Evolutionary conservation across 176 grass and related monocot genomes (phyloP).

Genomic region (Rhynchospora tenuis): DNA sequence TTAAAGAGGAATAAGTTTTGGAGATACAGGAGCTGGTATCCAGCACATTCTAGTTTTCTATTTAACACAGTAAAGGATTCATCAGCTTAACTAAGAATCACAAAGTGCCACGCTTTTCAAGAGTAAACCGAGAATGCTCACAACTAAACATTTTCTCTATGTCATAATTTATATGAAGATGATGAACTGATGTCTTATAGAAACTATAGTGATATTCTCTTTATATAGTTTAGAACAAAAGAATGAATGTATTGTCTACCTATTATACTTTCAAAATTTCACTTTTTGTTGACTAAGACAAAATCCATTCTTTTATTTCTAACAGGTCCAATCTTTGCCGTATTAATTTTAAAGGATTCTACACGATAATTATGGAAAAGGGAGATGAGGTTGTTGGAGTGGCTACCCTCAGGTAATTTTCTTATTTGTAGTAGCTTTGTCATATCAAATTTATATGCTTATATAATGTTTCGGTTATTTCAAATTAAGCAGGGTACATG

Average conservation of each 20-base stretch:
- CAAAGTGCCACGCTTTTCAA: neutral
- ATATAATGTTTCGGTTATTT: conserved; percentile 1
- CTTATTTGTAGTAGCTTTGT: neutral
- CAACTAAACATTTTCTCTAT: neutral
- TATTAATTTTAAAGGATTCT: conserved; percentile 81
- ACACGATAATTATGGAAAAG: conserved; percentile 58
- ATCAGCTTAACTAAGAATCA: neutral
- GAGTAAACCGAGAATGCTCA: neutral
- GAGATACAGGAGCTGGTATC: neutral
- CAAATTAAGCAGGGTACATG: conserved; percentile 51
- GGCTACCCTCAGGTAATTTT: conserved; percentile 64
- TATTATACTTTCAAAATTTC: no score
- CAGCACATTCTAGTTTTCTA: neutral
- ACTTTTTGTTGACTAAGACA: neutral
- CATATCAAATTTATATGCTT: neutral
- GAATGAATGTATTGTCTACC: no score
- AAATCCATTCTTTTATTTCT: neutral
- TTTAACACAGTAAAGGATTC: neutral
- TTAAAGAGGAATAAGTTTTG: neutral
- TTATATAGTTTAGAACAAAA: no score
- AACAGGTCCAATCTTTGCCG: conserved; percentile 52
- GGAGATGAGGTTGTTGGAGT: conserved; percentile 55
- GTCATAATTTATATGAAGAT: neutral
- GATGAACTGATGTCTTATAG: neutral
- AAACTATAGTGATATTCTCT: neutral